Conservation (phyloP, 768 basidiomycete genomes). For the Naganishia antarctica region DNA sequence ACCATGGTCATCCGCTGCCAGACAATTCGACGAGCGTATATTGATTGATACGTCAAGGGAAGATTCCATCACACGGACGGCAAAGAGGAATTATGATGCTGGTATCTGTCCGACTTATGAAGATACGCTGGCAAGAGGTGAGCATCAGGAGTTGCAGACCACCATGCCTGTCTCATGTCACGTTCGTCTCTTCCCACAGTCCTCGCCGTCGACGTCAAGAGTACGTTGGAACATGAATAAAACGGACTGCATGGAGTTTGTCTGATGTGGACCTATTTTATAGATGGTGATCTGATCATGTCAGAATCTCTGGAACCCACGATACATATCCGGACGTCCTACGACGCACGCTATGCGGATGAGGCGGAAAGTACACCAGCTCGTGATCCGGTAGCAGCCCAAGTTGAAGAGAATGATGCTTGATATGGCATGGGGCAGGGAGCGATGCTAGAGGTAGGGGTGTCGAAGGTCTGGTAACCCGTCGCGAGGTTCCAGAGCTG, state of each 20-base stretch:
- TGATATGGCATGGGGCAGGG: neutral
- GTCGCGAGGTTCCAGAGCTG: too few species aligned
- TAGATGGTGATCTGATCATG: conserved; percentile 20
- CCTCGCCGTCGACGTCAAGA: conserved; percentile 5
- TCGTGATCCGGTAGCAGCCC: neutral
- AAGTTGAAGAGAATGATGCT: neutral
- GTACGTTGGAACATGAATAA: neutral
- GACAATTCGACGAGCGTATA: conserved; percentile 18
- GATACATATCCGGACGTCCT: conserved; percentile 2
- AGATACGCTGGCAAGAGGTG: conserved; percentile 17
- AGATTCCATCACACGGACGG: conserved; percentile 23
- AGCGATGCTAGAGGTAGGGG: too few species aligned
- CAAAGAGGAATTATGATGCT: conserved; percentile 5
- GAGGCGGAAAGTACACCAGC: neutral
- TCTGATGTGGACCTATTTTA: neutral
- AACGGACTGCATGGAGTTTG: too few species aligned
- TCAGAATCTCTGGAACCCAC: conserved; percentile 9
- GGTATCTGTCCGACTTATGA: conserved; percentile 18
- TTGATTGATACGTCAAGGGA: neutral
- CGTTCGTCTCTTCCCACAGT: neutral
- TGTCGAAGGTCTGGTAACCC: too few species aligned
- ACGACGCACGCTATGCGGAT: neutral
- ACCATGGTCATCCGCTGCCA: conserved; percentile 2
- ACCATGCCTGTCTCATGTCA: neutral
- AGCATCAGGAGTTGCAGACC: neutral